phyloP scores from a whole-genome alignment of 83 land plant genomes.

The Diphasiastrum complanatum region DNA sequence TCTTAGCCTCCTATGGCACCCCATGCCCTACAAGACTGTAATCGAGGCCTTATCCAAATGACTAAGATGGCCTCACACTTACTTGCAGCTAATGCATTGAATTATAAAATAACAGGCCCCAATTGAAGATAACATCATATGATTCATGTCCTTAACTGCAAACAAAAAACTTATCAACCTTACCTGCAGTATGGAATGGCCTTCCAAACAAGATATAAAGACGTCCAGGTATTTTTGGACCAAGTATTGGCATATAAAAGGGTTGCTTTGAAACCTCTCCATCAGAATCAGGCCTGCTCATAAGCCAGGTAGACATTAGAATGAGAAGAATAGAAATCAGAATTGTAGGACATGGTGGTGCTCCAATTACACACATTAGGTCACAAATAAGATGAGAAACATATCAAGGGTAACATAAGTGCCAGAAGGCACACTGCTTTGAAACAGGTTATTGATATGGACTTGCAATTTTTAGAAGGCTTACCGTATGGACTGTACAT shows the following conservation, averaged over 20 bases:
- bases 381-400: neutral
- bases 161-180: too few relatives aligned
- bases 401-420: neutral
- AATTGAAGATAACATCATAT: too few relatives aligned
- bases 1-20: too few relatives aligned
- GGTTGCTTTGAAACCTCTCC: constrained; percentile 72
- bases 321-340: neutral
- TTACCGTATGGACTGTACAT: too few relatives aligned
- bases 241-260: constrained; percentile 46
- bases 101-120: too few relatives aligned
- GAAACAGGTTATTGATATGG: neutral
- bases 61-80: too few relatives aligned
- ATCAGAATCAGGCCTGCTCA: constrained; percentile 32
- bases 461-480: neutral
- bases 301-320: neutral
- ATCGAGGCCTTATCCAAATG: too few relatives aligned
- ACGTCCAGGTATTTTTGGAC: constrained; percentile 80
- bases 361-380: neutral
- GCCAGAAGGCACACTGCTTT: neutral
- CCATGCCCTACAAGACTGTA: too few relatives aligned
- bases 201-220: constrained; percentile 72
- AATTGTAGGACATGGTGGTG: neutral
- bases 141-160: too few relatives aligned
- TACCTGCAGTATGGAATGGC: constrained; percentile 76
- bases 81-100: too few relatives aligned